Evolutionary conservation across 306 rosid genomes (phyloP).

Genomic region (Oemleria cerasiformis): DNA sequence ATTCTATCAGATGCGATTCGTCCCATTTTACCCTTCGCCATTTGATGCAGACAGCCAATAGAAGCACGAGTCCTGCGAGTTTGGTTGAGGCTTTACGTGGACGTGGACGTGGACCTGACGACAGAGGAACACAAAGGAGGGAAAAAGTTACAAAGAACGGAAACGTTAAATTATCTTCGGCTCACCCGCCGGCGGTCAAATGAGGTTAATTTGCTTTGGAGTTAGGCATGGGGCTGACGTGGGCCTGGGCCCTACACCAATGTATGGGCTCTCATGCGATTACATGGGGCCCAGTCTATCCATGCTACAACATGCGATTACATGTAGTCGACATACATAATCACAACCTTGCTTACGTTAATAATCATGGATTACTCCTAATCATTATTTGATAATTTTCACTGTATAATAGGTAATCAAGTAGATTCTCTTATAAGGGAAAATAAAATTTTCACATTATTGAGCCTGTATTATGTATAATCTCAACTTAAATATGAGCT

Average conservation of each 20-base stretch:
- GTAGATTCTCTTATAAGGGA: too few relatives aligned
- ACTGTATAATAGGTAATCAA: too few relatives aligned
- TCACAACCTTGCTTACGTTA: neutral
- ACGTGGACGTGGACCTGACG: neutral
- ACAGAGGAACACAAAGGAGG: neutral
- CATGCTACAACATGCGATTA: neutral
- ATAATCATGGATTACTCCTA: neutral
- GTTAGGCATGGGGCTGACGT: neutral
- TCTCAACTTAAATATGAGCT: neutral
- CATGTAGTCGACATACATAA: neutral
- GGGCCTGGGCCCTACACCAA: neutral
- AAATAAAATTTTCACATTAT: too few relatives aligned
- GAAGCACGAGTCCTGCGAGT: neutral
- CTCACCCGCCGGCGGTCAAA: constrained; percentile 1
- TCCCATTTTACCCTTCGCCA: neutral
- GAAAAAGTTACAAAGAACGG: neutral
- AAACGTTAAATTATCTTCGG: neutral
- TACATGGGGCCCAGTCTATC: neutral
- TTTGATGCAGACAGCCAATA: neutral
- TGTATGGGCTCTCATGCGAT: neutral
- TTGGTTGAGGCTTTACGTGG: neutral
- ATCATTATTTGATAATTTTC: neutral
- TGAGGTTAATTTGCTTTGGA: neutral
- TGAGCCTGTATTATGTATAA: neutral
- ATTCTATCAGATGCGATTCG: neutral